phyloP scores from a whole-genome alignment of 345 rosid genomes.

The Syzygium aqueum region DNA sequence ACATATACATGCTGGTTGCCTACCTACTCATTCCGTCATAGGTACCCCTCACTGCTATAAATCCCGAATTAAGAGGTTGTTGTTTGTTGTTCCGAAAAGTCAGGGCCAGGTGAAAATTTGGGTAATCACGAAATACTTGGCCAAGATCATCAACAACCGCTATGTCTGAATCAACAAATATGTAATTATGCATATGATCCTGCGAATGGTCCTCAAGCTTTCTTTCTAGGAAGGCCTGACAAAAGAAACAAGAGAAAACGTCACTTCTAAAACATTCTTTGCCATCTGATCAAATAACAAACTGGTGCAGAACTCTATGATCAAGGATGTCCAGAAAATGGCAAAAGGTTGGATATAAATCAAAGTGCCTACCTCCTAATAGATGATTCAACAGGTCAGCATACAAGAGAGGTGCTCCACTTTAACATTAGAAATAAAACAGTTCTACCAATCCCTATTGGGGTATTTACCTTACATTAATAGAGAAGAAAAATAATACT shows the following conservation, averaged over 20 bases:
- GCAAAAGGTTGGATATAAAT: background rate
- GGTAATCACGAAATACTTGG: constrained; percentile 42
- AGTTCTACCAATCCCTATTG: background rate
- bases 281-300: background rate
- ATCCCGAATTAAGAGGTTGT: constrained; percentile 92
- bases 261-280: background rate
- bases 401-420: background rate
- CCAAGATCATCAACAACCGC: constrained; percentile 69
- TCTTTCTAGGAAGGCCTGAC: constrained; percentile 62
- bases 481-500: background rate
- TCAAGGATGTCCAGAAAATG: background rate
- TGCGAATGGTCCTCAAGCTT: constrained; percentile 37
- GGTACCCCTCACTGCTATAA: constrained; percentile 90
- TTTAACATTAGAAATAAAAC: background rate
- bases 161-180: constrained; percentile 87
- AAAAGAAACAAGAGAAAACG: background rate
- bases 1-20: background rate
- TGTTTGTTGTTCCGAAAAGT: constrained; percentile 93
- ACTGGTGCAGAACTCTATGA: background rate
- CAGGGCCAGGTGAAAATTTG: constrained; percentile 69
- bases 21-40: constrained; percentile 68
- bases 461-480: background rate
- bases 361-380: background rate
- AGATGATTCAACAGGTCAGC: background rate
- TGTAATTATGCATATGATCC: constrained; percentile 41